phyloP scores from a whole-genome alignment of 2,329 filamentous ascomycete genomes.

The Xylariomycetidae sp. region DNA sequence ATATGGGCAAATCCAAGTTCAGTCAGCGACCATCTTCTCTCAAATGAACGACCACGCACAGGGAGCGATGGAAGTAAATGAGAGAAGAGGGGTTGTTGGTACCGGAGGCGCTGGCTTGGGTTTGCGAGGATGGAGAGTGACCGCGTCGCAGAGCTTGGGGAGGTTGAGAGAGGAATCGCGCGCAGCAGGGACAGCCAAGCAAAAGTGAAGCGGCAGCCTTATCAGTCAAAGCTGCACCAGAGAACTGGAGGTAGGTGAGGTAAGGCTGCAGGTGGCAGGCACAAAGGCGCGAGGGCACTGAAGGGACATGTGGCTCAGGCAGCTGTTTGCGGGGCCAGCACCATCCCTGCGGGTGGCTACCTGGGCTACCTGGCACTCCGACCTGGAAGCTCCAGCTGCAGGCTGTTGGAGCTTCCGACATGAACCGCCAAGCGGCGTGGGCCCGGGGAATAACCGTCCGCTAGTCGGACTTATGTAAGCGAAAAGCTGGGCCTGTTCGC shows the following conservation, averaged over 20 bases:
- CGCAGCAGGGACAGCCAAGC: background rate
- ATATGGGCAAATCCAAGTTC: conserved; percentile 15
- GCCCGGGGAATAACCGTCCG: conserved; percentile 10
- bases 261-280: conserved; percentile 12
- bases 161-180: background rate
- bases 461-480: conserved; percentile 18
- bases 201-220: conserved; percentile 11
- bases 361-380: too few species aligned
- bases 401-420: too few species aligned
- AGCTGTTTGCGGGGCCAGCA: too few species aligned
- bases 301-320: too few species aligned
- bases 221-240: conserved; percentile 3
- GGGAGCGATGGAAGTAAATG: conserved; percentile 5
- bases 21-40: conserved; percentile 19
- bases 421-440: conserved; percentile 2
- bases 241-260: conserved; percentile 6
- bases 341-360: too few species aligned
- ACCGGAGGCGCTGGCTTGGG: background rate
- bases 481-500: too few species aligned
- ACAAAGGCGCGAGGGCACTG: too few species aligned
- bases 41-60: conserved; percentile 13
- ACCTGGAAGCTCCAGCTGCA: too few species aligned
- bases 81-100: conserved; percentile 10
- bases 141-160: background rate
- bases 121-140: too few species aligned